These are phyloP conservation scores for Kickxella alabastrina DNA, from an alignment of 192 early-diverging fungal genomes.

Conservation along the genomic window DNA sequence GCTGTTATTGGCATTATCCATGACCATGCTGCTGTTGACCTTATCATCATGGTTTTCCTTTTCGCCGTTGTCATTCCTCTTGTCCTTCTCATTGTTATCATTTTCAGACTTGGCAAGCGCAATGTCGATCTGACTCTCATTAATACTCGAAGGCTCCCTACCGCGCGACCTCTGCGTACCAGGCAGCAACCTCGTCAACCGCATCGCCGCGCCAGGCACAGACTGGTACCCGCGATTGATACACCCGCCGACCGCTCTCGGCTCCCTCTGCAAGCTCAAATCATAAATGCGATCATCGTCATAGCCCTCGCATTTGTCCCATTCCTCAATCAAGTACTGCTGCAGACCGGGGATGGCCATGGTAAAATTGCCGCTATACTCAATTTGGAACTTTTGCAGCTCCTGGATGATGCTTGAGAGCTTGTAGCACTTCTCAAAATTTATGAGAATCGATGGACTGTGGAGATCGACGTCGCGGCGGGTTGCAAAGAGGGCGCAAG, in stretches of 20 bases:
- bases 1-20: background rate
- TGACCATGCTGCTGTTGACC: no score
- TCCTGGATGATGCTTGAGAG: conserved; percentile 63
- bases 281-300: conserved; percentile 49
- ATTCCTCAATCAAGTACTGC: conserved; percentile 49
- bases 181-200: background rate
- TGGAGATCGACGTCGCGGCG: conserved; percentile 30
- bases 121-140: no score
- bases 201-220: background rate
- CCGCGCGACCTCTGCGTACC: background rate
- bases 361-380: conserved; percentile 59
- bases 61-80: no score
- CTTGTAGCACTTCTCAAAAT: conserved; percentile 77
- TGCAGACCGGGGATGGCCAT: conserved; percentile 50
- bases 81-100: no score
- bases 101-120: no score
- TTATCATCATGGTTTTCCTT: no score
- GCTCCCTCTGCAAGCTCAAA: conserved; percentile 42
- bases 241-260: conserved; percentile 11
- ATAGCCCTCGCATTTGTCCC: conserved; percentile 31
- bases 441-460: conserved; percentile 58
- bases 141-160: no score
- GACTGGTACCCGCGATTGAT: background rate
- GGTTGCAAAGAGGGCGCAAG: conserved; percentile 32
- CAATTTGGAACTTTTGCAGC: conserved; percentile 70